Conservation (phyloP, 169 alveolate genomes). For the Eimeria maxima region DNA sequence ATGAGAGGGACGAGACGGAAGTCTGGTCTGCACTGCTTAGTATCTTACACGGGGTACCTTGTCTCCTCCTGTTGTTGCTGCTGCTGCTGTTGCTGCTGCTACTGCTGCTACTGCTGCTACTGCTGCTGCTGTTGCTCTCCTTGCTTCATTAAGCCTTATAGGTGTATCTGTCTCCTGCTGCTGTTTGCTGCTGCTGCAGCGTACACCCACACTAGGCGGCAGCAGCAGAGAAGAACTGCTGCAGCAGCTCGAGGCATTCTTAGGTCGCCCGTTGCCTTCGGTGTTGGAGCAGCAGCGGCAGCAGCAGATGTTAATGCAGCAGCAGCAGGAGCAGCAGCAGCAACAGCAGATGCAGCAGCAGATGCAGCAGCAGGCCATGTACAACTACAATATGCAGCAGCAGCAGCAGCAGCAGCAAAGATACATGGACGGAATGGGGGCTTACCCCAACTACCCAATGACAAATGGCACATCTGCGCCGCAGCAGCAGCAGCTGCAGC, state of each 20-base stretch:
- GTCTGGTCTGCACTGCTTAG: conserved; percentile 1
- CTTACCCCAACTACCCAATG: conserved; percentile 25
- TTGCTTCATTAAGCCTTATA: not conserved
- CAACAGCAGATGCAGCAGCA: no score
- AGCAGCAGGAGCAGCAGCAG: no score
- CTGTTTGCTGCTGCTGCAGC: not conserved
- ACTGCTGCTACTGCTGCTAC: not conserved
- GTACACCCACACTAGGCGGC: not conserved
- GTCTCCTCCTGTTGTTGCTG: not conserved
- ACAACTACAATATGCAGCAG: conserved; percentile 37
- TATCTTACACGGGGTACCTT: not conserved
- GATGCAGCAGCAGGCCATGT: conserved; percentile 45
- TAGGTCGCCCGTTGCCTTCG: conserved; percentile 70
- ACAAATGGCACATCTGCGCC: not conserved
- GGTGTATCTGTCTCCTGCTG: conserved; percentile 1
- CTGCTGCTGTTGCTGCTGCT: conserved; percentile 18
- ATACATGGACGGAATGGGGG: not conserved
- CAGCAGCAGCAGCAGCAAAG: conserved; percentile 63
- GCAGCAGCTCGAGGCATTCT: conserved; percentile 31
- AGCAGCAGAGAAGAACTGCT: conserved; percentile 30
- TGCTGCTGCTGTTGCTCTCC: no score
- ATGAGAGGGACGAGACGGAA: not conserved
- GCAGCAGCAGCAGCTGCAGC: conserved; percentile 67
- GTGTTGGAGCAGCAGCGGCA: conserved; percentile 19
- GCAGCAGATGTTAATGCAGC: not conserved